Percentiles rank a stretch among this genome's conserved stretches.
Conservation (phyloP, 441 rosid genomes). For the Adansonia gregorii region DNA sequence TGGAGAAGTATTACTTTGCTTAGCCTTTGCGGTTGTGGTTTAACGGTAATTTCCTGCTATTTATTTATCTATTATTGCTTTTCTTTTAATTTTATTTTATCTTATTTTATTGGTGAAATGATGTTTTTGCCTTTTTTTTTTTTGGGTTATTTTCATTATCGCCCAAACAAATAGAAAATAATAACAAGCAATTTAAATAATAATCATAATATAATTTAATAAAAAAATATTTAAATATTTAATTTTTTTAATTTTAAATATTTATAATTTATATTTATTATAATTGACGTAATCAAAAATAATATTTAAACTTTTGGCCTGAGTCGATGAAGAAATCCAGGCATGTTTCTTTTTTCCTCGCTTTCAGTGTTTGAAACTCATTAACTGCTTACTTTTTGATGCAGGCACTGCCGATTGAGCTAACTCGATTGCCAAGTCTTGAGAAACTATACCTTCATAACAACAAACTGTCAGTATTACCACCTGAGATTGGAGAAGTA, state of each 20-base stretch:
- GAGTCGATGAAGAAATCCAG: not conserved
- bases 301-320: not conserved
- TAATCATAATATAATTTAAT: too few species aligned
- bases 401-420: conserved; percentile 82
- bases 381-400: conserved; percentile 21
- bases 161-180: not conserved
- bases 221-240: not conserved
- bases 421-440: conserved; percentile 74
- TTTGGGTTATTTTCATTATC: too few species aligned
- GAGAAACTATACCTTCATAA: conserved; percentile 87
- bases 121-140: too few species aligned
- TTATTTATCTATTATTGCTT: not conserved
- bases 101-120: not conserved
- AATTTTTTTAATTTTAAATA: too few species aligned
- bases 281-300: not conserved
- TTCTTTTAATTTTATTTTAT: too few species aligned
- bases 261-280: not conserved
- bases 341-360: not conserved
- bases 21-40: conserved; percentile 69
- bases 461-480: conserved; percentile 74
- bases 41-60: conserved; percentile 49
- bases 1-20: conserved; percentile 79
- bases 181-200: not conserved
- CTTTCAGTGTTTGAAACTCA: conserved; percentile 13
- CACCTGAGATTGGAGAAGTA: conserved; percentile 85